phyloP scores from a whole-genome alignment of 2,329 filamentous ascomycete genomes.

The Cordyceps fumosorosea region DNA sequence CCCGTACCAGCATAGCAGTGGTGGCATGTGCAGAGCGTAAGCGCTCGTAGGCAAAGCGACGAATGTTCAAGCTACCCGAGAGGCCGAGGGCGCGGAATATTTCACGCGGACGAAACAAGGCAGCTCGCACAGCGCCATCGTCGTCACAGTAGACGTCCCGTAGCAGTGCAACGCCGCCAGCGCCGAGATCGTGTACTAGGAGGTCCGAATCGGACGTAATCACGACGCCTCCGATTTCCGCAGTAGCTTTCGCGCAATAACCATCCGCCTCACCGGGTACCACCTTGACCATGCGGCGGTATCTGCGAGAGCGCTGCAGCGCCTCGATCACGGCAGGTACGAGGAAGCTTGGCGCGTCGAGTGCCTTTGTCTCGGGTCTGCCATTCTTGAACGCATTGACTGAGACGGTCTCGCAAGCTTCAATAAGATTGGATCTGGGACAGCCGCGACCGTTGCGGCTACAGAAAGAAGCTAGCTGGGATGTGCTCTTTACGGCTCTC shows the following conservation, averaged over 20 bases:
- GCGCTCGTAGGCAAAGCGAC: conserved; percentile 31
- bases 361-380: conserved; percentile 24
- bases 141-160: conserved; percentile 47
- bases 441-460: conserved; percentile 25
- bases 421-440: conserved; percentile 17
- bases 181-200: conserved; percentile 63
- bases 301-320: conserved; percentile 41
- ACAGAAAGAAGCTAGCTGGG: conserved; percentile 44
- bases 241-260: conserved; percentile 65
- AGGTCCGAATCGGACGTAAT: conserved; percentile 87
- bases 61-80: conserved; percentile 20
- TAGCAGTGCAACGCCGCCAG: conserved; percentile 62
- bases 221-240: conserved; percentile 46
- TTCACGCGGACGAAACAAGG: conserved; percentile 26
- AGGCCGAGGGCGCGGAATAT: conserved; percentile 40
- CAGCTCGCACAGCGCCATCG: conserved; percentile 20
- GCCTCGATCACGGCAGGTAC: conserved; percentile 72
- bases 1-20: conserved; percentile 24
- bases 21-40: conserved; percentile 22
- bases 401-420: conserved; percentile 6
- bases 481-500: conserved; percentile 52
- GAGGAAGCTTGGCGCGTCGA: conserved; percentile 59
- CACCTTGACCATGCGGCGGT: conserved; percentile 42
- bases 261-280: conserved; percentile 81
- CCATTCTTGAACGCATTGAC: conserved; percentile 22